Conservation (phyloP, 441 rosid species). For the Syzygium syzygioides region DNA sequence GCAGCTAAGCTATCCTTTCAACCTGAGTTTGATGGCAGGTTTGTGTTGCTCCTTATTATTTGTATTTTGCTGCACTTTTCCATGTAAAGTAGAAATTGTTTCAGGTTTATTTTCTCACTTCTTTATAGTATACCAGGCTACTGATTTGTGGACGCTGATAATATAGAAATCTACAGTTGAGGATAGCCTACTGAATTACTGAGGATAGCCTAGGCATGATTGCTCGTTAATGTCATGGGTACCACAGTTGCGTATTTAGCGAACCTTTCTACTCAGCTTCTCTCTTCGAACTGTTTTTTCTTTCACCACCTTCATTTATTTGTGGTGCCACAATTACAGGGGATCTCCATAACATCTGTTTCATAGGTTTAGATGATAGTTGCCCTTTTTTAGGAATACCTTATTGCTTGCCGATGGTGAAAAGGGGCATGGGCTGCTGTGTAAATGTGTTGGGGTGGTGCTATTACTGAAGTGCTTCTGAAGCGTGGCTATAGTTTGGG, state of each 20-base stretch:
- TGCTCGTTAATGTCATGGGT: not conserved
- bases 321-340: not conserved
- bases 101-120: not conserved
- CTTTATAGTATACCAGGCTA: not conserved
- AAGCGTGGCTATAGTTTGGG: not conserved
- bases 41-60: conserved; percentile 11
- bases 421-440: not conserved
- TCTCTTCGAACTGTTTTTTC: not conserved
- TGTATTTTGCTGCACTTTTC: not conserved
- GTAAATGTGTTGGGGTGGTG: conserved; percentile 3
- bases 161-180: not conserved
- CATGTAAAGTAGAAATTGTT: not conserved
- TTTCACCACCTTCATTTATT: not conserved
- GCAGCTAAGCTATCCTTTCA: conserved; percentile 30
- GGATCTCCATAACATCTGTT: not conserved
- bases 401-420: not conserved
- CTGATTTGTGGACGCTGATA: not conserved
- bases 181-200: not conserved
- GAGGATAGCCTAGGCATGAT: not conserved
- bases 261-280: not conserved
- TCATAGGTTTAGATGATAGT: not conserved
- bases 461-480: conserved; percentile 7
- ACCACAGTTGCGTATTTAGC: not conserved
- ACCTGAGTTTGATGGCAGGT: conserved; percentile 58
- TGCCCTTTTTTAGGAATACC: not conserved